Evolutionary conservation across 1,139 yeast genomes (phyloP), one percentile per base, ranked within the genome.

Genomic region (Candida sanyaensis): DNA sequence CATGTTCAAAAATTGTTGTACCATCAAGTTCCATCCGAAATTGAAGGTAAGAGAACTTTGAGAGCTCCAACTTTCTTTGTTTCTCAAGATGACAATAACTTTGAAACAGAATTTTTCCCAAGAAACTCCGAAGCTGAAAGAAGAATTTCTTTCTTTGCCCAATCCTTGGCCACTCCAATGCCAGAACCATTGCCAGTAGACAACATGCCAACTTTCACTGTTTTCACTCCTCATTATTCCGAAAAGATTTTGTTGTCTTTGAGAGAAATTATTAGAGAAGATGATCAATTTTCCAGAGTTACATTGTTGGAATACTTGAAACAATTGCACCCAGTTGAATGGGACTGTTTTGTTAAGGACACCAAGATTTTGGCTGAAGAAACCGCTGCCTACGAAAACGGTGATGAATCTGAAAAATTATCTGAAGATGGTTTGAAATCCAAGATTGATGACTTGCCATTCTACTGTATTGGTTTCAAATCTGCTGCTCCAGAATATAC

Each of bases 371-470:
- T 78, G 43, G 78, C 80, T 0, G 99, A 93, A 72, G 99, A 95
- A 77, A 88, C 96, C 55, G 93, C 93, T 62, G 92, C 92, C 36
- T 87, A 80, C 59, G 91, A 86, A 65, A 81, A 81, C 59, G 88
- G 85, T 54, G 87, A 81, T 24, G 84, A 80, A 46, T 78, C 79
- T 47, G 96, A 88, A 62, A 68, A 72, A 61, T 59, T 65, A 42
- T 65, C 62, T 49, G 76, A 74, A 44, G 49, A 66, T 21, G 69
- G 62, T 34, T 54, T 66, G 2, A 56, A 71, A 2, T 63, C 68
- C 2, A 60, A 61, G 17, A 44, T 53, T 24, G 73, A 69, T 46
- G 80, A 77, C 50, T 58, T 74, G 13, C 78, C 80, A 1, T 78
- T 71, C 50, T 78, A 71, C 50, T 73, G 80, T 2, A 75, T 78